A percentile compares a stretch with the other conserved stretches of the same genome.
These are phyloP conservation scores for Neckera pumila DNA, from an alignment of 225 moss, liverwort and hornwort species.

Conservation along the genomic window DNA sequence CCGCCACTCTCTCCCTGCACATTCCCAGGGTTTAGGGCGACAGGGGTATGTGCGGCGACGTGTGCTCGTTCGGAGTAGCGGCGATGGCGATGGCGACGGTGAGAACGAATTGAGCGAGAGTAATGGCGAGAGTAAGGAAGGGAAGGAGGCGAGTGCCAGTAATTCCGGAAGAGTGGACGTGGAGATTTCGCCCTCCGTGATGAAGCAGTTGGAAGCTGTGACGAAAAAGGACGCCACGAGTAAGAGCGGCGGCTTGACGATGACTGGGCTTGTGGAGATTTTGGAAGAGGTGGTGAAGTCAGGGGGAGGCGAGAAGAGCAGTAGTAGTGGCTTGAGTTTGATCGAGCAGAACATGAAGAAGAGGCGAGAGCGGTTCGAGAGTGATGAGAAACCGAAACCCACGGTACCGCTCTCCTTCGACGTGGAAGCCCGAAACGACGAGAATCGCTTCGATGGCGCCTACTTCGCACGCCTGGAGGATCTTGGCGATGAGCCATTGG, in stretches of 20 bases:
- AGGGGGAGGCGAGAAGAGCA: neutral
- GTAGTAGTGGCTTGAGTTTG: constrained; percentile 14
- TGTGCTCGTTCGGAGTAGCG: neutral
- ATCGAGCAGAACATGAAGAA: constrained; percentile 50
- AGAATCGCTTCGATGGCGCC: constrained; percentile 35
- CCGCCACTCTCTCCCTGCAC: neutral
- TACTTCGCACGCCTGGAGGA: constrained; percentile 40
- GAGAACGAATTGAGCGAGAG: neutral
- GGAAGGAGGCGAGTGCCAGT: neutral
- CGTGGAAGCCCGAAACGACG: constrained; percentile 36
- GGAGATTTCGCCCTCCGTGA: constrained; percentile 31
- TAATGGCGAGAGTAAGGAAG: neutral
- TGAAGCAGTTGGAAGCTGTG: constrained; percentile 21
- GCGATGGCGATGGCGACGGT: neutral
- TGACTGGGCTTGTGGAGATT: constrained; percentile 14
- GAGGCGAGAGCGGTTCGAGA: neutral
- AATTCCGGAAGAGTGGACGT: constrained; percentile 15
- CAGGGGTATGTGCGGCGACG: neutral
- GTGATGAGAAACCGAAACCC: neutral
- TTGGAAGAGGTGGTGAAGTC: constrained; percentile 18
- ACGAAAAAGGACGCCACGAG: neutral
- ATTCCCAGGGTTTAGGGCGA: neutral
- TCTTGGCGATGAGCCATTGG: constrained; percentile 22
- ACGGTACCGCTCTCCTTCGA: constrained; percentile 32
- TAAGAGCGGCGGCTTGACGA: neutral